These are phyloP conservation scores for Diaporthe helianthi DNA, from an alignment of 2,329 filamentous ascomycete species.

Conservation along the genomic window DNA sequence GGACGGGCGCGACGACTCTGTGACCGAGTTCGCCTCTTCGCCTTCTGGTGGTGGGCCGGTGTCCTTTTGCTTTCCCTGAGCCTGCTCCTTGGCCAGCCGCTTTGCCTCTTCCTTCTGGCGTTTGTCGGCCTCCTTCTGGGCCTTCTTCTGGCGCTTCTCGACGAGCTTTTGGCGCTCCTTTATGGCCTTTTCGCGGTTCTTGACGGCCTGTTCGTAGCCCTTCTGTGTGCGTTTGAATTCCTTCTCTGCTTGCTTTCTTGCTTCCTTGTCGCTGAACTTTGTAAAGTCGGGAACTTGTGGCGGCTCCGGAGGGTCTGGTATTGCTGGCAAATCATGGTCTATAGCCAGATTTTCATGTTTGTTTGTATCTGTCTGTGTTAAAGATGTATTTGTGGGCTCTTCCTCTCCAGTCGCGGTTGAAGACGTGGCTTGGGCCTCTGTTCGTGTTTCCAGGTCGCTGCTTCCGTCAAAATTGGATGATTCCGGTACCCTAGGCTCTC, in stretches of 20 bases:
- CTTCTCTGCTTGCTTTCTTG: conserved; percentile 72
- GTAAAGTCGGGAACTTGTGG: conserved; percentile 64
- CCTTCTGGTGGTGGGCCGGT: background rate
- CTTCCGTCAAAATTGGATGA: background rate
- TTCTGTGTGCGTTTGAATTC: conserved; percentile 69
- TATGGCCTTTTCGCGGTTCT: conserved; percentile 69
- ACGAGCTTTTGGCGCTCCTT: conserved; percentile 67
- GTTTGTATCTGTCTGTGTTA: conserved; percentile 21
- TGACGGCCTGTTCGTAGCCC: conserved; percentile 70
- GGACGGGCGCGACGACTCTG: background rate
- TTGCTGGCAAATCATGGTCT: conserved; percentile 46
- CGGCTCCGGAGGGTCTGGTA: conserved; percentile 59
- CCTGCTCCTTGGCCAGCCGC: conserved; percentile 40
- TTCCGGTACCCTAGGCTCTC: background rate
- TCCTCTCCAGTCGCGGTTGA: conserved; percentile 48
- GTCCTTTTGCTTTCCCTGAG: conserved; percentile 31
- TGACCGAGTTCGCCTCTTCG: background rate
- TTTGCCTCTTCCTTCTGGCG: conserved; percentile 34
- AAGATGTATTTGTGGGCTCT: background rate
- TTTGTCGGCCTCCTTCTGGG: conserved; percentile 46
- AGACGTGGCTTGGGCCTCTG: conserved; percentile 44
- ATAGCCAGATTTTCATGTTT: conserved; percentile 32
- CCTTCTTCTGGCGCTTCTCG: conserved; percentile 59
- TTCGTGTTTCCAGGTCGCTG: background rate
- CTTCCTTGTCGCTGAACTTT: conserved; percentile 67